phyloP scores from a whole-genome alignment of 768 basidiomycete species.

The Leccinum fibrillosum region DNA sequence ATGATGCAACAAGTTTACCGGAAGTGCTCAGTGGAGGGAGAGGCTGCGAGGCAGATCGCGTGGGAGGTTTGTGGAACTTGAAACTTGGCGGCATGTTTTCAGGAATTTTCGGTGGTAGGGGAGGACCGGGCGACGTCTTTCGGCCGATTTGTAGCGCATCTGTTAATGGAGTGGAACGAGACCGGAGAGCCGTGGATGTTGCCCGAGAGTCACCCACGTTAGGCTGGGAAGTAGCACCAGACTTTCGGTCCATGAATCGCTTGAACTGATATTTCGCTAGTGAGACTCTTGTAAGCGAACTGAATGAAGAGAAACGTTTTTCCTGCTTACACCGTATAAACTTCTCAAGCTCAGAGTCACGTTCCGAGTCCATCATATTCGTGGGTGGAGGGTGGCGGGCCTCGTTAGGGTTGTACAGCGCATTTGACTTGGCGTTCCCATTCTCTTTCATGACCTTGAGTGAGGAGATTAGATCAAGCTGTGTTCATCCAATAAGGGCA shows the following conservation, averaged over 20 bases:
- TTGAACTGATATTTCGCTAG: constrained; percentile 82
- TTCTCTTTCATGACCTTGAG: constrained; percentile 70
- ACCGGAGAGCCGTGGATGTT: constrained; percentile 22
- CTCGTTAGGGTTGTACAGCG: constrained; percentile 81
- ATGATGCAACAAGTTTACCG: constrained; percentile 14
- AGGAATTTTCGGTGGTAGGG: constrained; percentile 25
- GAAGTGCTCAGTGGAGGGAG: constrained; percentile 11
- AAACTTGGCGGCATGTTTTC: constrained; percentile 24
- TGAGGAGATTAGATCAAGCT: constrained; percentile 11
- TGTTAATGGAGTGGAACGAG: constrained; percentile 16
- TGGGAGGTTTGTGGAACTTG: constrained; percentile 18
- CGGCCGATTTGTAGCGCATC: constrained; percentile 11
- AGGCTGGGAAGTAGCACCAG: constrained; percentile 32
- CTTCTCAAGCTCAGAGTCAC: constrained; percentile 88
- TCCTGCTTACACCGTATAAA: constrained; percentile 72
- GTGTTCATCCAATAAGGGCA: constrained; percentile 4
- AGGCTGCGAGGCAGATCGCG: constrained; percentile 37
- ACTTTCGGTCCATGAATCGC: constrained; percentile 53
- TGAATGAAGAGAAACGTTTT: neutral
- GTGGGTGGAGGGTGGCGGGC: constrained; percentile 77
- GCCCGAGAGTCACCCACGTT: constrained; percentile 42
- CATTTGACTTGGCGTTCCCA: constrained; percentile 82
- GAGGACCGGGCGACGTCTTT: constrained; percentile 24
- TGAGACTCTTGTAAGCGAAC: neutral
- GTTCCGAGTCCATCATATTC: constrained; percentile 69